Evolutionary conservation across 2,329 filamentous ascomycete genomes (phyloP), one percentile per base, ranked within the genome.

Genomic region (Clonostachys solani): DNA sequence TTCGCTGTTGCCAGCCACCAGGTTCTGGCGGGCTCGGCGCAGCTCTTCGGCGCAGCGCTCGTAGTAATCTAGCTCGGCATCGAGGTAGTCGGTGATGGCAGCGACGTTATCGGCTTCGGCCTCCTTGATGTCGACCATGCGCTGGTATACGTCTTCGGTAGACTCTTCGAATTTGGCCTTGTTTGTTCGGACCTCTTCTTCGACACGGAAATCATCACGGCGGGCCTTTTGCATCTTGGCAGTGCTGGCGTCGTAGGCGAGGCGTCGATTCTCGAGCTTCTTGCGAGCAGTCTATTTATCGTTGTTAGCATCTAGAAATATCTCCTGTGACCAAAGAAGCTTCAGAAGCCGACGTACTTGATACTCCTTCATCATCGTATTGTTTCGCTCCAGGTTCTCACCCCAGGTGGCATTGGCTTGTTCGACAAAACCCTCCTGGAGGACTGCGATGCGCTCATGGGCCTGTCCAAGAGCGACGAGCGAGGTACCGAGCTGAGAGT

Each of bases 91-190:
- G 5, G 83, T 84, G 48, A 97, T 73, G 60, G 96, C 90, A 43
- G 80, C 76, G 40, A 96, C 81, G 59, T 85, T 90, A 53, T 97
- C 92, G 40, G 75, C 77, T 67, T 97, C 92, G 18, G 89, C 81
- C 59, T 96, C 92, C 71, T 94, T 92, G 70, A 97, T 95, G 61
- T 97, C 92, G 67, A 95, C 83, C 94, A 97, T 97, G 47, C 92
- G 81, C 50, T 92, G 83, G 57, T 86, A 80, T 47, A 97, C 92
- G 59, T 97, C 92, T 61, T 97, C 92, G 61, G 81, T 94, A 15
- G 89, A 86, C 71, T 97, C 94, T 62, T 97, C 94, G 61, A 96
- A 97, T 69, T 97, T 97, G 58, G 89, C 88, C 66, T 95, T 95
- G 64, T 94, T 89, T 29, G 84, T 80, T 47, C 92, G 87, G 46